Conservation (phyloP, 129 eudicot species). For the Mikania micrantha region DNA sequence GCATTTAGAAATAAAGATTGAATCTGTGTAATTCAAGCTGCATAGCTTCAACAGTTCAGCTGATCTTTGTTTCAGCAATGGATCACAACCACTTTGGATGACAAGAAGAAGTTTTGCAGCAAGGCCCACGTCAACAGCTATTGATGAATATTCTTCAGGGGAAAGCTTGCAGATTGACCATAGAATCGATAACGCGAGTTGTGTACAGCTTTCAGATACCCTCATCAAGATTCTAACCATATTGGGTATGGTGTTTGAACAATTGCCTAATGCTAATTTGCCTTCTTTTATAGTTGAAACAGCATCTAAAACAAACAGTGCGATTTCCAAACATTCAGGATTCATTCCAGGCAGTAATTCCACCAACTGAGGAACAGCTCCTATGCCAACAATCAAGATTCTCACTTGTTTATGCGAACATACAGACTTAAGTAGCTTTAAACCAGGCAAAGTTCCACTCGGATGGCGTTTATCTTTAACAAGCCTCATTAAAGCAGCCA, state of each 20-base stretch:
- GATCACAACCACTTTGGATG: slow-evolving; percentile 48
- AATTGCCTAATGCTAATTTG: slow-evolving; percentile 36
- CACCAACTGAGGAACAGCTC: slow-evolving; percentile 38
- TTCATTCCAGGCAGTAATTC: slow-evolving; percentile 38
- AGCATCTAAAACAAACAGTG: slow-evolving; percentile 30
- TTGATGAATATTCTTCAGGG: slow-evolving; percentile 39
- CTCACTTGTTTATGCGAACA: slow-evolving; percentile 30
- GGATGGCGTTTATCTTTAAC: slow-evolving; percentile 34
- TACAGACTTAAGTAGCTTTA: slow-evolving; percentile 30
- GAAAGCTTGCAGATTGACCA: slow-evolving; percentile 46
- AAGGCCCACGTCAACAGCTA: slow-evolving; percentile 51
- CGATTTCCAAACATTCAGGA: slow-evolving; percentile 41
- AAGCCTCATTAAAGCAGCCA: slow-evolving; percentile 43
- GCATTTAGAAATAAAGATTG: slow-evolving; percentile 52
- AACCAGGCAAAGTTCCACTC: slow-evolving; percentile 34
- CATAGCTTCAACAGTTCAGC: slow-evolving; percentile 49
- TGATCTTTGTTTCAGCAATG: slow-evolving; percentile 41
- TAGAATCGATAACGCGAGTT: slow-evolving; percentile 35
- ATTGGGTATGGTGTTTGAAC: slow-evolving; percentile 46
- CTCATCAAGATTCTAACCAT: slow-evolving; percentile 39
- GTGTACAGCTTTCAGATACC: slow-evolving; percentile 47
- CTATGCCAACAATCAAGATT: slow-evolving; percentile 31
- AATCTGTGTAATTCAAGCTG: slow-evolving; percentile 46
- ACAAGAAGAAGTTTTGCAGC: slow-evolving; percentile 51
- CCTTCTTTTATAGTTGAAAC: slow-evolving; percentile 40